A percentile compares a stretch with the other conserved stretches of the same genome.
phyloP scores from a whole-genome alignment of 78 protist genomes.

The Chrysochromulina parva region DNA sequence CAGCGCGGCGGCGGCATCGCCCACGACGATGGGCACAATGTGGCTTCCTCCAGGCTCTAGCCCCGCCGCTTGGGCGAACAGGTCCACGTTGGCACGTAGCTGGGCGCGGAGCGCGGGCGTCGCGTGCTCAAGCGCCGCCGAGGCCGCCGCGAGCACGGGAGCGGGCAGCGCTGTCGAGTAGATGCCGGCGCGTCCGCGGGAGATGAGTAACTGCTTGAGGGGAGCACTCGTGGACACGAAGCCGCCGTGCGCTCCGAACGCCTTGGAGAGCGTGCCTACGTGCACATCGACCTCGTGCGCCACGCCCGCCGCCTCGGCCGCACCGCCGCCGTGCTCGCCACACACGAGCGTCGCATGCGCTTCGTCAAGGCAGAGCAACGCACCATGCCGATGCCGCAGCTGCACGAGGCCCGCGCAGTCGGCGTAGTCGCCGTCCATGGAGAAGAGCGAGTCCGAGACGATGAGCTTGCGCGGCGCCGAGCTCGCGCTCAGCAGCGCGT shows the following conservation, averaged over 20 bases:
- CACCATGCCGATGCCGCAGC: neutral
- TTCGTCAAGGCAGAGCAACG: neutral
- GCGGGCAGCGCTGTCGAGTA: slow-evolving; percentile 6
- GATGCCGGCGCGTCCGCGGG: neutral
- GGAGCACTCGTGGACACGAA: neutral
- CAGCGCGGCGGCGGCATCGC: neutral
- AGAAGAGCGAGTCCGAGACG: slow-evolving; percentile 28
- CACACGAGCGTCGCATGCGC: slow-evolving; percentile 17
- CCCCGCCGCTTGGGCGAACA: neutral
- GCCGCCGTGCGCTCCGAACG: slow-evolving; percentile 5
- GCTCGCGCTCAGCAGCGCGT: neutral
- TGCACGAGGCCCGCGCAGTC: neutral
- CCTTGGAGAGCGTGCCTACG: neutral
- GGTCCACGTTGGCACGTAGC: neutral
- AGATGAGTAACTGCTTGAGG: neutral
- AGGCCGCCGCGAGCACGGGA: neutral
- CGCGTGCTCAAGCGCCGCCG: neutral
- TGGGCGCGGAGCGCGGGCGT: neutral
- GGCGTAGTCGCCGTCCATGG: slow-evolving; percentile 42
- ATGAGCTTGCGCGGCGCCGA: neutral
- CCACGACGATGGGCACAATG: neutral
- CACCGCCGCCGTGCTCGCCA: neutral
- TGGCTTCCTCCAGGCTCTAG: neutral
- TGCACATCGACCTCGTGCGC: neutral
- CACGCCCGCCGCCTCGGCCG: neutral